Conservation (phyloP, 371 early-diverging fungal species). For the Mucor circinelloides region DNA sequence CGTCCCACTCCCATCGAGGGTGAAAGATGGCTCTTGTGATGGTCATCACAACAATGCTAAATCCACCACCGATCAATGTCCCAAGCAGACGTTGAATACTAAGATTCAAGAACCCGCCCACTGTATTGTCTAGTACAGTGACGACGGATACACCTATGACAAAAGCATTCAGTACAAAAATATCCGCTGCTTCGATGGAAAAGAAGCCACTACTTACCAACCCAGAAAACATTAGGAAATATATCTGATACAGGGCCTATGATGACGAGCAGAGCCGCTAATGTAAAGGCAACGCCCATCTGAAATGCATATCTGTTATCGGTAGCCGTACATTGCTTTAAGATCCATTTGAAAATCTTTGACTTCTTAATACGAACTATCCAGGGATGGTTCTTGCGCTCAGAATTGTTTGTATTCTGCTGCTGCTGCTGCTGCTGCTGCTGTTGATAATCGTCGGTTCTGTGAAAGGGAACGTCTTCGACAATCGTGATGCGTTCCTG, state of each 20-base stretch:
- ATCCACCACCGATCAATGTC: conserved; percentile 33
- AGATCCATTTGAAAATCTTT: conserved; percentile 13
- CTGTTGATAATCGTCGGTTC: not conserved
- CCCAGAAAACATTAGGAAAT: conserved; percentile 30
- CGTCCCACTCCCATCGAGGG: conserved; percentile 31
- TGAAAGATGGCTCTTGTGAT: conserved; percentile 32
- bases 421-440: no score
- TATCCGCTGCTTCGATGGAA: not conserved
- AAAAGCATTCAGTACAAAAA: not conserved
- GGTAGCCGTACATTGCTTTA: conserved; percentile 6
- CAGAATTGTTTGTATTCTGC: not conserved
- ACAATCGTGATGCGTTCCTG: conserved; percentile 26
- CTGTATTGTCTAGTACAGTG: conserved; percentile 39
- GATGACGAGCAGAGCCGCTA: conserved; percentile 22
- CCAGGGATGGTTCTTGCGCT: not conserved
- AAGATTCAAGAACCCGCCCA: conserved; percentile 35
- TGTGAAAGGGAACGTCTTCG: conserved; percentile 11
- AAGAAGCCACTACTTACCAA: no score
- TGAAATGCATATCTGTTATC: conserved; percentile 32
- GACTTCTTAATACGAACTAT: not conserved
- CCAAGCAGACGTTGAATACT: conserved; percentile 41
- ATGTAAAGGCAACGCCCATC: conserved; percentile 20
- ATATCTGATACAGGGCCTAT: conserved; percentile 18
- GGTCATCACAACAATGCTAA: conserved; percentile 38
- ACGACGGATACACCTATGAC: conserved; percentile 40